phyloP scores from a whole-genome alignment of 306 rosid genomes.

The Fragaria iinumae region DNA sequence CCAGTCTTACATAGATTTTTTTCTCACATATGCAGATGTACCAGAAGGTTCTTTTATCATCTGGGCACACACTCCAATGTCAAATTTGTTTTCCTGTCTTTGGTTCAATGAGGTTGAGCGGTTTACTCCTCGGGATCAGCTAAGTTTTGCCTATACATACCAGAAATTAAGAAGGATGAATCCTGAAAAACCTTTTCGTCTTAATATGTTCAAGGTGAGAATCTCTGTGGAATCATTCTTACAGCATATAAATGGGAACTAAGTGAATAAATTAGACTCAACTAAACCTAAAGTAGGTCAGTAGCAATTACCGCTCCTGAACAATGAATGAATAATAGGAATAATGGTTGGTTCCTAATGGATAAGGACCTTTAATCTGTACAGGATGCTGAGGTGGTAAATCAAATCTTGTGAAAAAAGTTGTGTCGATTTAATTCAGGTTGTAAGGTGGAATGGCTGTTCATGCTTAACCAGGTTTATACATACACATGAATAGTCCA shows the following conservation, averaged over 20 bases:
- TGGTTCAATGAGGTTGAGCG: slow-evolving; percentile 96
- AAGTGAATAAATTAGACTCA: neutral
- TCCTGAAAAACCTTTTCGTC: slow-evolving; percentile 74
- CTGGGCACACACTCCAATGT: slow-evolving; percentile 94
- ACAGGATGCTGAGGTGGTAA: neutral
- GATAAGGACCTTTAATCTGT: neutral
- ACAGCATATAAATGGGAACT: slow-evolving; percentile 14
- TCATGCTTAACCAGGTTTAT: neutral
- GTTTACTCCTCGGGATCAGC: slow-evolving; percentile 90
- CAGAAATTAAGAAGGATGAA: slow-evolving; percentile 94
- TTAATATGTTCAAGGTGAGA: slow-evolving; percentile 92
- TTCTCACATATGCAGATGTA: slow-evolving; percentile 53
- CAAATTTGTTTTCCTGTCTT: slow-evolving; percentile 91
- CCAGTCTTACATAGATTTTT: neutral
- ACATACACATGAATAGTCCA: neutral
- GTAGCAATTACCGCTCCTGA: neutral
- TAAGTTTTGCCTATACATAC: slow-evolving; percentile 84
- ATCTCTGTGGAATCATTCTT: slow-evolving; percentile 17
- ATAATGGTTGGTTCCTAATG: neutral
- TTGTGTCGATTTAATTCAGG: neutral
- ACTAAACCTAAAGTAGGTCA: neutral
- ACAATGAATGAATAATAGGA: neutral
- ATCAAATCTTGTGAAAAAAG: neutral
- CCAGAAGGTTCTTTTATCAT: slow-evolving; percentile 93
- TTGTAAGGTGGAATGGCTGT: neutral